Base-by-base conservation (phyloP, 148 eudicot species). In the Arctostaphylos glauca region DNA sequence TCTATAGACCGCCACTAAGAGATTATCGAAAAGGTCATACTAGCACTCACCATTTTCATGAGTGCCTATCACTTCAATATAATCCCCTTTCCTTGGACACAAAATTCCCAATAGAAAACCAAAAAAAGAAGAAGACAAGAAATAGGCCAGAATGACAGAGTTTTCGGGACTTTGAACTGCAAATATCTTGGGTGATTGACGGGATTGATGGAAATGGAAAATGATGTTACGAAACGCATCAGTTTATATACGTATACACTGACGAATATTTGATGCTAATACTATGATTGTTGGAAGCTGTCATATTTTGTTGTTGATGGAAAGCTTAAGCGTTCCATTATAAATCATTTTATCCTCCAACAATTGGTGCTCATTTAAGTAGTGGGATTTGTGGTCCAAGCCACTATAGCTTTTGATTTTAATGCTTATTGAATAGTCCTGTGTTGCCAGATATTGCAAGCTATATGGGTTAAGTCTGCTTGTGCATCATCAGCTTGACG, bases 31-130 rank as follows among this genome's bases (percentile, higher is more conserved):
- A 7, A n/a, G 13, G 31, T 60, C 44, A 13, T 66, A 25, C 43
- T 66, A 66, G 16, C 71, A 66, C 71, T 66, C 44, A 8, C 41
- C 43, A 31, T 31, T 25, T 25, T 46, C 94, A 89, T 5, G 92
- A 77, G 66, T 38, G 84, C 74, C 74, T 54, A 80, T 90, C 70
- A 81, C 67, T 80, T 84, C 84, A n/a, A 91, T 70, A 50, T 50
- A 50, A 10, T 43, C 88, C 44, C 77, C 85, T 87, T 44, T 82
- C 55, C 67, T 72, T 73, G 48, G 21, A 60, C 66, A 60, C 3
- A 60, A 60, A 18, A 60, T n/a, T 60, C 66, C 23, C 66, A 7
- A n/a, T 3, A n/a, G 9, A 60, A 21, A 5, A 60, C 7, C n/a
- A 60, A 60, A 2, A n/a, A 15, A 44, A 3, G 9, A 66, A 9